phyloP scores from a whole-genome alignment of 371 early-diverging fungal genomes.

The Encephalitozoon cuniculi region DNA sequence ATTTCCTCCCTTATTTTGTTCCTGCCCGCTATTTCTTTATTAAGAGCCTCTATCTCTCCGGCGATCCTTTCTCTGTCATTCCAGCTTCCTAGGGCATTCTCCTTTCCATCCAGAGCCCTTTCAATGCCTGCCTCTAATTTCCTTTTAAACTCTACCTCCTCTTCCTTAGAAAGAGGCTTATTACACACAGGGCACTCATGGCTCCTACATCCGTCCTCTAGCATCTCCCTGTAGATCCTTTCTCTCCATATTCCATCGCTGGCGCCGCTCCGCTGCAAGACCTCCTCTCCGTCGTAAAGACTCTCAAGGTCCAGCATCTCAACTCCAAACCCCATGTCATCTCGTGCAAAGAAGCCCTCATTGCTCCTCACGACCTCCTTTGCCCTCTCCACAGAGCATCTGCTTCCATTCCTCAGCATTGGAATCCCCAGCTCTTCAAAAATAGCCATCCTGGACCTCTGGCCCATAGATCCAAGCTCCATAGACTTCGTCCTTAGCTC shows the following conservation, averaged over 20 bases:
- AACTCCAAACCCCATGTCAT: not conserved
- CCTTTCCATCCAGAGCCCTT: constrained; percentile 8
- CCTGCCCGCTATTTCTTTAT: constrained; percentile 14
- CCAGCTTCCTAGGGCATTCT: not conserved
- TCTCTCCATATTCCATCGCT: not conserved
- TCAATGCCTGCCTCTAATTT: constrained; percentile 18
- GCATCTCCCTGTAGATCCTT: constrained; percentile 15
- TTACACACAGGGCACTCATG: constrained; percentile 42
- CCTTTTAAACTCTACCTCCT: not conserved
- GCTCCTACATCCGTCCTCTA: not conserved
- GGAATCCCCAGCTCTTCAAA: not conserved
- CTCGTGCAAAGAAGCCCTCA: not conserved
- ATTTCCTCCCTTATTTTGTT: constrained; percentile 15
- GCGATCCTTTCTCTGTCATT: constrained; percentile 1
- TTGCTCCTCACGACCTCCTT: not conserved
- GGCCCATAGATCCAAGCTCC: not conserved
- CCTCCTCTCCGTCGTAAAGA: not conserved
- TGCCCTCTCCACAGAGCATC: not conserved
- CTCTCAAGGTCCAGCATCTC: not conserved
- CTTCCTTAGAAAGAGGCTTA: not conserved
- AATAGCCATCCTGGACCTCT: not conserved
- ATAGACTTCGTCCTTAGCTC: not conserved
- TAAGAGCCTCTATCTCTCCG: not conserved
- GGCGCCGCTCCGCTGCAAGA: not conserved
- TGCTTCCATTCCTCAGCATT: too few species aligned